Base-by-base conservation (phyloP, 1,284 basidiomycete genomes). In the Heterobasidion parviporum region DNA sequence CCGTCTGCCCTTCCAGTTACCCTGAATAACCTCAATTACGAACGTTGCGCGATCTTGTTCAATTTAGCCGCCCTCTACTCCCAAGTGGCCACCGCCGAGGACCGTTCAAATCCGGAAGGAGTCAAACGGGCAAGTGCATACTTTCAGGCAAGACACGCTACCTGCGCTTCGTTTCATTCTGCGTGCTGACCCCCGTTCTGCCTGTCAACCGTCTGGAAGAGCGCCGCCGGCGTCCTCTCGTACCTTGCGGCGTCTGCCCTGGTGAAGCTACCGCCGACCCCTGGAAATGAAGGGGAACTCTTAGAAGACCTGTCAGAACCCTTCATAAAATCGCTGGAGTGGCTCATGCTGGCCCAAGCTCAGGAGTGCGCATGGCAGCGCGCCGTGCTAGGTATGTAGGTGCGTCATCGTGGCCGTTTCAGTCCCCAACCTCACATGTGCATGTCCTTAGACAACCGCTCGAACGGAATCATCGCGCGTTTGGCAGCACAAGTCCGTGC, bases 361-460 rank as follows among this genome's bases (percentile, higher is more conserved):
- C 95, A 98, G 65, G 96, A 99, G 73, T 97, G 94, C 65, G 92
- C 87, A 54, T 98, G 96, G 95, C 94, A 97, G 67, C 84, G 89
- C 62, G 95, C 94, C 6, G 87, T 90, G 60, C 72, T 92, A 59
- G 89, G 93, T 92, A 66, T 49, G 47, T 35, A 38, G 36, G 46
- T 48, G n/a, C 50, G 32, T 38, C 52, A 52, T 52, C 46, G 44
- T 53, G 49, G 45, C 53, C 49, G 50, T 52, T 10, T 38, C 44
- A 10, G 15, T 9, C 9, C 10, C n/a, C 45, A 20, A 55, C 44
- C 38, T 38, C 26, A 8, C 38, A n/a, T 20, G 12, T 45, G 6
- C 38, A n/a, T 20, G 12, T 45, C 57, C 35, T 65, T 66, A 92
- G 87, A 85, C 67, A 74, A 85, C 59, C 77, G 87, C 72, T 94